Conservation (phyloP, 2,329 filamentous ascomycete species). For the Tolypocladium cylindrosporum region DNA sequence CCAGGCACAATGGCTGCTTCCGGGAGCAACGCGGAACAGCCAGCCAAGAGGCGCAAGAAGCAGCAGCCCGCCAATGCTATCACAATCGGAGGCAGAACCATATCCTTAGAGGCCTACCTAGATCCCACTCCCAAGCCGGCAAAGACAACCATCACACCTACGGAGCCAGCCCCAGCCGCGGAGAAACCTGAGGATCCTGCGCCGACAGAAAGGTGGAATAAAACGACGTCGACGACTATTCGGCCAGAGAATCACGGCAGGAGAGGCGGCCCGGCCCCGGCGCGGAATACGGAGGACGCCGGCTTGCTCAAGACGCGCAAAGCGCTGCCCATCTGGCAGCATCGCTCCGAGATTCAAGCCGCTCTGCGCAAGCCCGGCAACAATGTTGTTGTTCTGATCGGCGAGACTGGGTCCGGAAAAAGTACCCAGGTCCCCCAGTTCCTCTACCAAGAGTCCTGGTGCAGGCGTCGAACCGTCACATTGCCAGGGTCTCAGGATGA, state of each 20-base stretch:
- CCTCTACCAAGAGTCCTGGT: constrained; percentile 70
- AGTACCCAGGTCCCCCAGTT: constrained; percentile 96
- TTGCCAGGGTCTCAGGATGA: constrained; percentile 28
- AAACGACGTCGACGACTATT: neutral
- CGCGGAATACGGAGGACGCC: constrained; percentile 17
- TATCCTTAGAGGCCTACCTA: constrained; percentile 41
- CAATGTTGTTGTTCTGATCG: constrained; percentile 74
- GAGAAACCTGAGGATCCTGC: neutral
- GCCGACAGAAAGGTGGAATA: neutral
- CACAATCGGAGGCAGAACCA: constrained; percentile 36
- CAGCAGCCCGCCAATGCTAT: constrained; percentile 24
- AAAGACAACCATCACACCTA: constrained; percentile 5
- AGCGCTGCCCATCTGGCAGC: constrained; percentile 70
- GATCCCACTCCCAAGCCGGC: constrained; percentile 20
- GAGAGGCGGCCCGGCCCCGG: constrained; percentile 5
- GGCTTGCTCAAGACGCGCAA: constrained; percentile 41
- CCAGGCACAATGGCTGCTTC: neutral
- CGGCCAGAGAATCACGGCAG: neutral
- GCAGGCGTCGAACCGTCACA: constrained; percentile 47
- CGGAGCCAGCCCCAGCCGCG: constrained; percentile 1
- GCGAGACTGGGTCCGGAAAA: constrained; percentile 94
- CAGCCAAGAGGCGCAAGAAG: constrained; percentile 28
- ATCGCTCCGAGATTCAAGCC: constrained; percentile 58
- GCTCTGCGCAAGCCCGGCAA: constrained; percentile 44
- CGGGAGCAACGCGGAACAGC: constrained; percentile 7